A percentile compares a stretch with the other conserved stretches of the same genome.
Conservation (phyloP, 495 filamentous ascomycete genomes). For the Terfezia boudieri region DNA sequence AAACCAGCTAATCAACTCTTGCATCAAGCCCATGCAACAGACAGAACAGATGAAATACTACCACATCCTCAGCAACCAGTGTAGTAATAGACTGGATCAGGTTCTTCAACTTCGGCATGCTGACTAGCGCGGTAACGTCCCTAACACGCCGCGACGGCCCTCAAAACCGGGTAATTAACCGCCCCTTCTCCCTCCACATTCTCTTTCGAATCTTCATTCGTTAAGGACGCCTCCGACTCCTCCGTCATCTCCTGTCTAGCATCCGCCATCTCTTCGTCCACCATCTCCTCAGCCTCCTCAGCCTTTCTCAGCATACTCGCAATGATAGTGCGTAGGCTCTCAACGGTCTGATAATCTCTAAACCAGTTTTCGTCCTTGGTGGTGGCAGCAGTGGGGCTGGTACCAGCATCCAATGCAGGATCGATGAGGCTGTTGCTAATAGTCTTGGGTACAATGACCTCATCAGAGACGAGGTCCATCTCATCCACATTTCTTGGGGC, state of each 20-base stretch:
- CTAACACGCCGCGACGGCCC: constrained; percentile 19
- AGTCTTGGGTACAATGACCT: constrained; percentile 7
- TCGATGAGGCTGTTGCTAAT: constrained; percentile 14
- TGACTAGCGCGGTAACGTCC: neutral
- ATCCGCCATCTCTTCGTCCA: neutral
- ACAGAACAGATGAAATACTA: too few species aligned
- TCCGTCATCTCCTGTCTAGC: constrained; percentile 10
- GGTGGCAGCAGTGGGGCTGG: neutral
- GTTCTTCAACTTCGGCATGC: too few species aligned
- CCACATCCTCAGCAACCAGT: too few species aligned
- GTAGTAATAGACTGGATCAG: too few species aligned
- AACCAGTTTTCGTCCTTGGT: neutral
- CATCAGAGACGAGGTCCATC: constrained; percentile 11
- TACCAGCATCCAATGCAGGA: constrained; percentile 12
- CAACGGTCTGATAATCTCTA: neutral
- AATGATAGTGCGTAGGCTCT: neutral
- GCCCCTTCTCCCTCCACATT: constrained; percentile 23
- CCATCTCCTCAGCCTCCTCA: constrained; percentile 9
- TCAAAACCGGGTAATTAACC: constrained; percentile 24
- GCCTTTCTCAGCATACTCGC: neutral
- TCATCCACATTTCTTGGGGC: constrained; percentile 22
- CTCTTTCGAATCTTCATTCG: constrained; percentile 14
- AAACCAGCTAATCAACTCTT: too few species aligned
- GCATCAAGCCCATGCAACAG: too few species aligned
- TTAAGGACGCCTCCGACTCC: constrained; percentile 6